These are phyloP conservation scores for Isabelozyma rhagii DNA, from an alignment of 805 yeast genomes.

Conservation along the genomic window DNA sequence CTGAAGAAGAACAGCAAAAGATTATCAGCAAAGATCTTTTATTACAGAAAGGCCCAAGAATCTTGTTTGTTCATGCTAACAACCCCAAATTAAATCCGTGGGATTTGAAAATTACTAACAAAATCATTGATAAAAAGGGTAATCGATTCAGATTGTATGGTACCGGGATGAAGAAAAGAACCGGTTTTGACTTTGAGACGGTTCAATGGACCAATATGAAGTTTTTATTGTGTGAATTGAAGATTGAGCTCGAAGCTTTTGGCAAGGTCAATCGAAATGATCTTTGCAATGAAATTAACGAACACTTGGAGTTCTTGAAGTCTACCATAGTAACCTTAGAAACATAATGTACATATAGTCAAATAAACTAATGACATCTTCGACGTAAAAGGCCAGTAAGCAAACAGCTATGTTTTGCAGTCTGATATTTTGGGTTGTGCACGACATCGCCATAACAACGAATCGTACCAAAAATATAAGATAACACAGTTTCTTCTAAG, in stretches of 20 bases:
- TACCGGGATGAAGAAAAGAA: constrained; percentile 46
- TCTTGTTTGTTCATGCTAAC: constrained; percentile 62
- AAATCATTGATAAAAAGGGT: constrained; percentile 40
- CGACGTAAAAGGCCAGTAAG: no score
- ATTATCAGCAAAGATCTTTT: constrained; percentile 3
- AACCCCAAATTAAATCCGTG: constrained; percentile 67
- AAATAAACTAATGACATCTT: no score
- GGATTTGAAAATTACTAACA: constrained; percentile 41
- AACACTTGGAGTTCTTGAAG: constrained; percentile 43
- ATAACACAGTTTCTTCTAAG: not conserved
- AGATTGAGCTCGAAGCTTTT: constrained; percentile 44
- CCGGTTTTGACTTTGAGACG: constrained; percentile 57
- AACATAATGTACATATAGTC: constrained; percentile 5
- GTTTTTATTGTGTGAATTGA: constrained; percentile 49
- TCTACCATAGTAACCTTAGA: constrained; percentile 36
- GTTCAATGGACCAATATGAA: constrained; percentile 61
- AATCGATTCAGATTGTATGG: constrained; percentile 58
- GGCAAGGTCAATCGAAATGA: constrained; percentile 36
- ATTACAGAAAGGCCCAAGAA: constrained; percentile 18
- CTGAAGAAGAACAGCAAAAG: constrained; percentile 5
- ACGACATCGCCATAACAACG: not conserved
- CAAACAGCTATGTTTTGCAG: not conserved
- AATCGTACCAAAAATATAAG: not conserved
- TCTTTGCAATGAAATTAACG: constrained; percentile 49
- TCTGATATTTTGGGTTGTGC: not conserved